Evolutionary conservation across 2,329 filamentous ascomycete species (phyloP).

Genomic region (Calonectria multiphialidica): DNA sequence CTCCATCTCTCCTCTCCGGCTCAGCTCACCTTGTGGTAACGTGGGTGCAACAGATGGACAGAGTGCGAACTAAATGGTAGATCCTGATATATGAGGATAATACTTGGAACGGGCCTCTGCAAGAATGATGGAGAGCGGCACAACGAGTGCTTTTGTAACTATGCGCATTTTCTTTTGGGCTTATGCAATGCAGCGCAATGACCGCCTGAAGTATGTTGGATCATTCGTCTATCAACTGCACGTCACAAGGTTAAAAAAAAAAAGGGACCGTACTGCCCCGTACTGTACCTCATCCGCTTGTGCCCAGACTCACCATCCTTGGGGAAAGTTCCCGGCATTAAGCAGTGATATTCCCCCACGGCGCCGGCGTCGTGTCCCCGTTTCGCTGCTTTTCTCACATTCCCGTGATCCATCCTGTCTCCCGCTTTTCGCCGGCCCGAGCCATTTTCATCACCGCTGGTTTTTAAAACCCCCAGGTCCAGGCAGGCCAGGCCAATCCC

Average conservation of each 20-base stretch:
- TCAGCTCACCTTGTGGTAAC: neutral
- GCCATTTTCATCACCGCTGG: slow-evolving; percentile 24
- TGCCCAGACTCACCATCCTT: slow-evolving; percentile 2
- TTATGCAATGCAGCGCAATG: slow-evolving; percentile 1
- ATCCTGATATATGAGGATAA: neutral
- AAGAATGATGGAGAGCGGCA: neutral
- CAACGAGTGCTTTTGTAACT: neutral
- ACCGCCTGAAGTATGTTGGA: slow-evolving; percentile 14
- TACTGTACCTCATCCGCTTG: neutral
- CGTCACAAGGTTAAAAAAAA: slow-evolving; percentile 4
- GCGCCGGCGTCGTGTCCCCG: neutral
- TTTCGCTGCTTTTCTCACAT: neutral
- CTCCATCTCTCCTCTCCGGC: neutral
- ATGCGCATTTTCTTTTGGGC: neutral
- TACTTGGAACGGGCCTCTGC: no score
- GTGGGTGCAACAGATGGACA: no score
- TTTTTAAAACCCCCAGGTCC: no score
- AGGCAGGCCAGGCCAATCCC: neutral
- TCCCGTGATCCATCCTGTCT: slow-evolving; percentile 7
- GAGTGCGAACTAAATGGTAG: neutral
- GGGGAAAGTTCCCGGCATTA: neutral
- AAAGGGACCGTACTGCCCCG: neutral
- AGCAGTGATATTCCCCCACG: slow-evolving; percentile 1
- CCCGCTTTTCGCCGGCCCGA: slow-evolving; percentile 26
- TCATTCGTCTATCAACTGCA: neutral